These are phyloP conservation scores for Hypoxylon trugodes DNA, from an alignment of 495 filamentous ascomycete species.

Conservation along the genomic window DNA sequence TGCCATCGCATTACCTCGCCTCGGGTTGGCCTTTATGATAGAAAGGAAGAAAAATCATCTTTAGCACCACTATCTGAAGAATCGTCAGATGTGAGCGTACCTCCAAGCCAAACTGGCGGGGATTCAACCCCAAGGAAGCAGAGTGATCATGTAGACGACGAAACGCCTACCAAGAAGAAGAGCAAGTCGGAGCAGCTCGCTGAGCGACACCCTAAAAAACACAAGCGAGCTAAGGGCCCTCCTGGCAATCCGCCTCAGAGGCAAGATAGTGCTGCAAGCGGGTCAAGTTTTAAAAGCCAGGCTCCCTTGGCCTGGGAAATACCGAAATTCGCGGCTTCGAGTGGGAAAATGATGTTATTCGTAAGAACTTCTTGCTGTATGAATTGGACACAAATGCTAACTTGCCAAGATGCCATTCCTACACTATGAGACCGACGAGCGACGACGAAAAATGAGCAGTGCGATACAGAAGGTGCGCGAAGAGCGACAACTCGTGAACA, in stretches of 20 bases:
- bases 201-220: conserved; percentile 44
- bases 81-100: conserved; percentile 34
- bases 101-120: conserved; percentile 23
- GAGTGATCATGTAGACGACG: conserved; percentile 39
- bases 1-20: conserved; percentile 65
- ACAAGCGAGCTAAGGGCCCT: conserved; percentile 40
- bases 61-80: conserved; percentile 39
- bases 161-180: conserved; percentile 50
- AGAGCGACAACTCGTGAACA: conserved; percentile 24
- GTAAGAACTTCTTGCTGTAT: conserved; percentile 27
- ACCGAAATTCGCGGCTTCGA: conserved; percentile 32
- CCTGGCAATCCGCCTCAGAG: conserved; percentile 39
- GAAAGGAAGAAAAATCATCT: conserved; percentile 45
- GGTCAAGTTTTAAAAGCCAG: conserved; percentile 17
- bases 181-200: conserved; percentile 42
- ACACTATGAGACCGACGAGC: conserved; percentile 69
- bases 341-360: conserved; percentile 66
- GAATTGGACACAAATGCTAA: conserved; percentile 13
- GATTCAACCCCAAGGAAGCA: conserved; percentile 25
- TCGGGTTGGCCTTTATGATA: conserved; percentile 51
- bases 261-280: conserved; percentile 28
- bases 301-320: conserved; percentile 39
- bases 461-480: conserved; percentile 60
- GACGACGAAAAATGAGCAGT: conserved; percentile 66
- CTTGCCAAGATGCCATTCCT: conserved; percentile 67